Conservation (phyloP, 805 yeast genomes). For the Barnettozyma sucrosica region DNA sequence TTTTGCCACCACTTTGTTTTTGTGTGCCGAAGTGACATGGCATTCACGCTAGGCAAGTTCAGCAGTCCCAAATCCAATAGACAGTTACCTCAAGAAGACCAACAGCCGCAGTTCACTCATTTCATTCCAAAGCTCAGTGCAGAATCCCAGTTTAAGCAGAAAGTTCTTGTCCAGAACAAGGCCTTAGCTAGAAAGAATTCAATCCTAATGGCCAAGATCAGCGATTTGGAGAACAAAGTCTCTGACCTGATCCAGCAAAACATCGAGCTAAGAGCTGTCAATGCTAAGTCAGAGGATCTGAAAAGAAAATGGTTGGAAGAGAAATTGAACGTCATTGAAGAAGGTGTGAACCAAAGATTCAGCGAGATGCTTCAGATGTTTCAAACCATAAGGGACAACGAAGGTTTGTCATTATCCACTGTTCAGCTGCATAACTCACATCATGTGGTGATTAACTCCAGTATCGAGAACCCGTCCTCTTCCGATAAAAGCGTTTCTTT, state of each 20-base stretch:
- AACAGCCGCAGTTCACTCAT: constrained; percentile 8
- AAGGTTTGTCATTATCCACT: constrained; percentile 29
- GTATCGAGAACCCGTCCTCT: constrained; percentile 1
- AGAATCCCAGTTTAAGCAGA: constrained; percentile 20
- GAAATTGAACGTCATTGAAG: constrained; percentile 36
- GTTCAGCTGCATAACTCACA: constrained; percentile 11
- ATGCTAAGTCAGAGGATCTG: constrained; percentile 26
- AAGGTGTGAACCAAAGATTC: constrained; percentile 35
- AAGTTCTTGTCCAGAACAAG: constrained; percentile 37
- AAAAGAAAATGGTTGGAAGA: constrained; percentile 32
- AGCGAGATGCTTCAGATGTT: constrained; percentile 41
- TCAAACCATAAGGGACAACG: constrained; percentile 34
- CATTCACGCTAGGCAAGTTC: constrained; percentile 17
- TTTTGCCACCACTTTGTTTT: background rate
- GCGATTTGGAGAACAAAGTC: constrained; percentile 47
- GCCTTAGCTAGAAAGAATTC: constrained; percentile 58
- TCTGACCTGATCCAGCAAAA: constrained; percentile 47
- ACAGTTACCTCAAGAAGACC: constrained; percentile 8
- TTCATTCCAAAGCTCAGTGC: constrained; percentile 6
- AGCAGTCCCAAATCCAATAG: constrained; percentile 15
- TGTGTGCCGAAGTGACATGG: constrained; percentile 20
- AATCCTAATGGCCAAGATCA: constrained; percentile 42
- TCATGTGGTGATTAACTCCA: constrained; percentile 6
- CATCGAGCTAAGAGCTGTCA: constrained; percentile 34
- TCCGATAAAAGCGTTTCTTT: constrained; percentile 24